Conservation (phyloP, 495 filamentous ascomycete genomes). For the Neurospora discreta region DNA sequence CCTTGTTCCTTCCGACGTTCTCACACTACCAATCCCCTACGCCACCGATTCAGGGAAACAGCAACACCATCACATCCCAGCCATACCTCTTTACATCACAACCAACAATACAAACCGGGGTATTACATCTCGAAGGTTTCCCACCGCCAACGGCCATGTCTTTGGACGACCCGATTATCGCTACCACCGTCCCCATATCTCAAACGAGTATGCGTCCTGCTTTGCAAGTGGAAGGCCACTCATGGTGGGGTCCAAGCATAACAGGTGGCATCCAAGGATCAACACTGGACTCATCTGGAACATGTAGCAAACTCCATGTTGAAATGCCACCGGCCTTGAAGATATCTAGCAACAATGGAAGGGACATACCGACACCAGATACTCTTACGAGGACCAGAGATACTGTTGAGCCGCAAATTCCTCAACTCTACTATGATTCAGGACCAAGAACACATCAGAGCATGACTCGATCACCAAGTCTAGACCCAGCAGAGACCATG, state of each 20-base stretch:
- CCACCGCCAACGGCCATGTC: constrained; percentile 9
- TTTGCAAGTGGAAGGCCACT: constrained; percentile 1
- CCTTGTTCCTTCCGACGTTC: constrained; percentile 11
- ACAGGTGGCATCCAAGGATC: constrained; percentile 5
- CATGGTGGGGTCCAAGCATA: constrained; percentile 15
- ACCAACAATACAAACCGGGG: neutral
- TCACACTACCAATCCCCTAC: constrained; percentile 4
- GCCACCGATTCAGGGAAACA: neutral
- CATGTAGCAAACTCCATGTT: constrained; percentile 1
- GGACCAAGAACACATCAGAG: neutral
- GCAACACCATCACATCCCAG: neutral
- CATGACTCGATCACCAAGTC: neutral
- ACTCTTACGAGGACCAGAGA: neutral
- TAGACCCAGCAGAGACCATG: neutral
- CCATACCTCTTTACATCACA: constrained; percentile 13
- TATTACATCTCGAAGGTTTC: constrained; percentile 1
- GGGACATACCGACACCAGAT: neutral
- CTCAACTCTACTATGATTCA: neutral
- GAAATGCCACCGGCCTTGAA: neutral
- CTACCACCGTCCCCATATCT: constrained; percentile 1
- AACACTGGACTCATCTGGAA: constrained; percentile 6
- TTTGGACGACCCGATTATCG: constrained; percentile 12
- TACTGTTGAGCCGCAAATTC: neutral
- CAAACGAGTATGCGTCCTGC: constrained; percentile 2
- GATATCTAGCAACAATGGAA: neutral